Evolutionary conservation across 192 early-diverging fungal species (phyloP).

Genomic region (Piromyces sp.): DNA sequence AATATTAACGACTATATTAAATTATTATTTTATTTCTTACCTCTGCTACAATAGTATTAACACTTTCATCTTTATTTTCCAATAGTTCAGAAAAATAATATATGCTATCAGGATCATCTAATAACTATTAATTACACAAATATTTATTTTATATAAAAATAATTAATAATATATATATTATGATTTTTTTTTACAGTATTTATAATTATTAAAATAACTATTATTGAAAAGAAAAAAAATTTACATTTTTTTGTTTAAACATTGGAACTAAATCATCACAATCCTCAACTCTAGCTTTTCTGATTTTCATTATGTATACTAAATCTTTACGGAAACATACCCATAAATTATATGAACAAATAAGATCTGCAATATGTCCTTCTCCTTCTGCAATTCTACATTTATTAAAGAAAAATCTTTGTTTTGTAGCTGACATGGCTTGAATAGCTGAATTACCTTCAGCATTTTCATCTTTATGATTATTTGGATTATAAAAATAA

Average conservation of each 20-base stretch:
- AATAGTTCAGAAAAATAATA: slow-evolving; percentile 22
- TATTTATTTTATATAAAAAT: background rate
- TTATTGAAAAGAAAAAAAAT: slow-evolving; percentile 4
- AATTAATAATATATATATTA: too few relatives aligned
- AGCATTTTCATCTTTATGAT: too few relatives aligned
- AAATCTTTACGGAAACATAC: slow-evolving; percentile 21
- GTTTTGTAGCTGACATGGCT: background rate
- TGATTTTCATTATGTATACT: slow-evolving; percentile 15
- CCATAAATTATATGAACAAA: background rate
- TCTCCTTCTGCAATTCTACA: background rate
- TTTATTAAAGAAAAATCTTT: background rate
- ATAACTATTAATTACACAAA: slow-evolving; percentile 8
- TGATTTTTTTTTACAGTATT: too few relatives aligned
- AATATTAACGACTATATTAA: too few relatives aligned
- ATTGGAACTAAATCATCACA: slow-evolving; percentile 38
- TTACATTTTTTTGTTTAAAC: slow-evolving; percentile 22
- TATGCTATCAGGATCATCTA: slow-evolving; percentile 8
- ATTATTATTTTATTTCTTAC: slow-evolving; percentile 3
- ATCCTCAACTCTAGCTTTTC: slow-evolving; percentile 30
- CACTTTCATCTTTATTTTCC: slow-evolving; percentile 11
- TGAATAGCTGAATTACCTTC: background rate
- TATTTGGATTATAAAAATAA: background rate
- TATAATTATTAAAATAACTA: too few relatives aligned
- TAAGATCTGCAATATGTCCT: background rate
- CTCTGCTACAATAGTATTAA: slow-evolving; percentile 27